These are phyloP conservation scores for Strombidium stylifer DNA, from an alignment of 73 alveolate genomes.

Conservation along the genomic window DNA sequence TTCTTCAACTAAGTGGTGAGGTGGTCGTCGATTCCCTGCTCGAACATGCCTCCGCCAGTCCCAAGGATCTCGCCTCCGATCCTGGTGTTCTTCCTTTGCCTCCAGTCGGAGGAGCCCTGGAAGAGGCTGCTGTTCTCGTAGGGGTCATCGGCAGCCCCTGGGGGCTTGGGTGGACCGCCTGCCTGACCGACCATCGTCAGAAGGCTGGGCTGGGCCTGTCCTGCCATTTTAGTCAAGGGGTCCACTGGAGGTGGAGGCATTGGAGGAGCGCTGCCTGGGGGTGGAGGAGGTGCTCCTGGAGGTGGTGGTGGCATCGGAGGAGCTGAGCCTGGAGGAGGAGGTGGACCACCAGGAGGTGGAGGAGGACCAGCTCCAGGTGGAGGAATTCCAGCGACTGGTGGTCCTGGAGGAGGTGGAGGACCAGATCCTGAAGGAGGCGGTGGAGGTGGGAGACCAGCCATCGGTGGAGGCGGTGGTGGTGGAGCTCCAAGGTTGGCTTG, in stretches of 20 bases:
- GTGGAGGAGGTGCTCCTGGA: constrained; percentile 41
- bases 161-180: neutral
- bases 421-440: constrained; percentile 34
- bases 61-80: no score
- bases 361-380: constrained; percentile 5
- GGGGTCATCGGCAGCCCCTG: constrained; percentile 9
- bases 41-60: constrained; percentile 13
- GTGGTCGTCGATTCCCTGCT: constrained; percentile 9
- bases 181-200: neutral
- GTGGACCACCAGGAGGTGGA: constrained; percentile 4
- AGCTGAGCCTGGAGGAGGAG: neutral
- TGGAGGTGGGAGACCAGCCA: constrained; percentile 41
- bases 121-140: constrained; percentile 5
- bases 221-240: neutral
- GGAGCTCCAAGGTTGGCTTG: constrained; percentile 20
- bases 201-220: constrained; percentile 21
- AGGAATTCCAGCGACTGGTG: neutral
- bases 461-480: constrained; percentile 13
- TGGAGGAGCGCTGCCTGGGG: constrained; percentile 34
- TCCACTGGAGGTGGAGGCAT: neutral
- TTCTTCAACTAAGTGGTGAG: neutral
- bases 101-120: constrained; percentile 7
- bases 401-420: constrained; percentile 22
- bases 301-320: constrained; percentile 36
- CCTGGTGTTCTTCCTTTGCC: neutral